Evolutionary conservation across 306 rosid genomes (phyloP).

Genomic region (Prunus padus): DNA sequence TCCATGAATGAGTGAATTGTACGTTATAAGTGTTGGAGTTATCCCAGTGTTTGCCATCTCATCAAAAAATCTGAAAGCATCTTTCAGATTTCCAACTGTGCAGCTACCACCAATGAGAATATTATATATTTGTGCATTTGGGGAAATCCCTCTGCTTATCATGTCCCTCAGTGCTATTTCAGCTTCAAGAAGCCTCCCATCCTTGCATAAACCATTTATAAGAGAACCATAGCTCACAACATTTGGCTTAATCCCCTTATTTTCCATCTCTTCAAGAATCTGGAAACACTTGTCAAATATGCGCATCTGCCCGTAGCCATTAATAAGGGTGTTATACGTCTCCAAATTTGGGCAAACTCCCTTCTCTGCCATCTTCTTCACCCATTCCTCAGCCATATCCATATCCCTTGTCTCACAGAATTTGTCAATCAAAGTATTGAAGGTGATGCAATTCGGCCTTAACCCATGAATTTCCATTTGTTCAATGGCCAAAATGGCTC

Average conservation of each 20-base stretch:
- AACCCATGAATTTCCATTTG: constrained; percentile 55
- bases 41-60: constrained; percentile 57
- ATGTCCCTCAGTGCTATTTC: constrained; percentile 61
- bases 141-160: constrained; percentile 52
- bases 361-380: constrained; percentile 59
- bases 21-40: constrained; percentile 62
- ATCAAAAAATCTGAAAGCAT: constrained; percentile 50
- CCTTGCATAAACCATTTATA: constrained; percentile 62
- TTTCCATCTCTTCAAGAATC: constrained; percentile 78
- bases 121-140: constrained; percentile 70
- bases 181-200: constrained; percentile 67
- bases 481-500: constrained; percentile 41
- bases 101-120: constrained; percentile 67
- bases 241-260: constrained; percentile 60
- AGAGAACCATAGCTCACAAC: constrained; percentile 74
- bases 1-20: constrained; percentile 68
- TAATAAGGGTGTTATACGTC: constrained; percentile 57
- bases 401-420: constrained; percentile 54
- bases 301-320: constrained; percentile 54
- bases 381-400: constrained; percentile 69
- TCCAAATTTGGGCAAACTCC: constrained; percentile 55
- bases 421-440: constrained; percentile 57
- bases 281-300: constrained; percentile 57
- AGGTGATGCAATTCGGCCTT: constrained; percentile 56
- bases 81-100: constrained; percentile 47